Base-by-base conservation (phyloP, 2,329 filamentous ascomycete genomes). In the Fusarium mundagurra region DNA sequence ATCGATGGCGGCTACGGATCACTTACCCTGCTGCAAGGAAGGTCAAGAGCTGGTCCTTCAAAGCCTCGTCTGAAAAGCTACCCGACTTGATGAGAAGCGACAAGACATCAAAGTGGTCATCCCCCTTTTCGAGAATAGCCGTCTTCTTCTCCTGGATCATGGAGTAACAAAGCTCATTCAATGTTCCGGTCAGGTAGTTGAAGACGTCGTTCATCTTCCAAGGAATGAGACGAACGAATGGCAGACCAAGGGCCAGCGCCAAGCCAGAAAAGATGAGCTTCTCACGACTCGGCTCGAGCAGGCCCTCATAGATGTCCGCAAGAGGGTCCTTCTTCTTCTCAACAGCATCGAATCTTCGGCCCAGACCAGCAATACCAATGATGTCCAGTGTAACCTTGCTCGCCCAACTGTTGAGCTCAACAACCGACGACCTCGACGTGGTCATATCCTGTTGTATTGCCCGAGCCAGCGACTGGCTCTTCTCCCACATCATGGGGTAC, bases 401-500 rank as follows among this genome's bases (percentile, higher is more conserved):
- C 1, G 84, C 84, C 87, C 88, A 91, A 34, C 80, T 79, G 43
- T 82, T 79, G 12, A 89, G 80, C n/a, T 83, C 81, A 8, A 81
- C 67, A 6, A 79, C 74, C 2, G 74, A 67, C 0, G 77, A 64
- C 3, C 47, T 39, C 6, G 65, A 59, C 1, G 18, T 29, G 1
- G 55, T 27, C 9, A 85, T 75, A 11, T 86, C 82, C 7, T 82
- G 84, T 2, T 89, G 85, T 3, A 86, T 76, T 1, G 87, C 86
- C 73, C 68, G 67, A 0, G 75, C 74, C 24, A 83, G 69, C 3
- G 74, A 63, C 22, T 78, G 74, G 0, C 80, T 80, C 64, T 93
- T 94, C 2, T 80, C 77, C 91, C 92, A 94, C 81, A 94, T 93
- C 62, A 91, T 85, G 0, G 91, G 91, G 69, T 93, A 93, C 4